Evolutionary conservation across 2,329 filamentous ascomycete genomes (phyloP).

Genomic region (Trichoderma semiorbis): DNA sequence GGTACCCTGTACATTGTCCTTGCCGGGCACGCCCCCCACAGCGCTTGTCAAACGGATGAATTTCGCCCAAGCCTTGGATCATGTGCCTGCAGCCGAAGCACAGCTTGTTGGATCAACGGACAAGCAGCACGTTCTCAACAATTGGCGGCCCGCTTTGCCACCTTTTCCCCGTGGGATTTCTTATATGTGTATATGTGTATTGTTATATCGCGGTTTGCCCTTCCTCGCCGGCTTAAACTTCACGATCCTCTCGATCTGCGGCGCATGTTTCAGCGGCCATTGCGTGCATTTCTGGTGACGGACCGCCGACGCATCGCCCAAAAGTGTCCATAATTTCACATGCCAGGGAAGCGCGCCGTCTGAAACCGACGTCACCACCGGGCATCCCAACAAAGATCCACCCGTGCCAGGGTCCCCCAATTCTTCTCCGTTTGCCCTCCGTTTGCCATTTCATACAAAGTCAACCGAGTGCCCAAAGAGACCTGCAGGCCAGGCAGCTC

Average conservation of each 20-base stretch:
- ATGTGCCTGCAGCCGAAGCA: conserved; percentile 14
- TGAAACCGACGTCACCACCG: conserved; percentile 16
- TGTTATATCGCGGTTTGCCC: background rate
- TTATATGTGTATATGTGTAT: background rate
- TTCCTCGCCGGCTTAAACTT: background rate
- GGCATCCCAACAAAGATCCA: conserved; percentile 15
- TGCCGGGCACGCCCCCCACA: conserved; percentile 10
- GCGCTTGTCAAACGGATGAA: conserved; percentile 16
- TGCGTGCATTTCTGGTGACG: background rate
- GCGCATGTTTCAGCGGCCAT: background rate
- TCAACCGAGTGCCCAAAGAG: conserved; percentile 1
- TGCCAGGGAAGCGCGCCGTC: conserved; percentile 10
- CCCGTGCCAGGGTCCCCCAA: background rate
- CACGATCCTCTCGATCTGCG: background rate
- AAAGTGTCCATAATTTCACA: conserved; percentile 14
- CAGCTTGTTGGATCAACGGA: conserved; percentile 16
- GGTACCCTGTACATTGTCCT: conserved; percentile 7
- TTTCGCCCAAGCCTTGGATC: conserved; percentile 12
- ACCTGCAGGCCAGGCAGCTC: background rate
- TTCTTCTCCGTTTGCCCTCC: conserved; percentile 8
- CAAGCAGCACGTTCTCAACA: conserved; percentile 17
- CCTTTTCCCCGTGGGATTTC: background rate
- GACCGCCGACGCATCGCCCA: background rate
- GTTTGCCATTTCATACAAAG: conserved; percentile 1
- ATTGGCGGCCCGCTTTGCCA: conserved; percentile 8